Percentiles rank a stretch among this genome's conserved stretches.
Conservation (phyloP, 176 grass and related monocot species). For the Triticum timopheevii region DNA sequence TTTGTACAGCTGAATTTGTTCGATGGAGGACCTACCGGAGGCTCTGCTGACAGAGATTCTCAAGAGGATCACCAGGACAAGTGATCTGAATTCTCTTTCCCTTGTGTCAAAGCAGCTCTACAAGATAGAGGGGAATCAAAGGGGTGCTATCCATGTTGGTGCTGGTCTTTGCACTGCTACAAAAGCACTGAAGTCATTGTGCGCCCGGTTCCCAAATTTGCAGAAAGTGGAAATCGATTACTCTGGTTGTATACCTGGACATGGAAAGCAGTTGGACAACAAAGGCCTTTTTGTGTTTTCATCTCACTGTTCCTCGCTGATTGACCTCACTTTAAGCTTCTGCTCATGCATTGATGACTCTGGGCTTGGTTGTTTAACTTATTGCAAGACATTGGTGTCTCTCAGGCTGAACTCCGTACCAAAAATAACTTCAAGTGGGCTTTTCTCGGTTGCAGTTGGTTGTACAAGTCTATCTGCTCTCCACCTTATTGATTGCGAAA, state of each 20-base stretch:
- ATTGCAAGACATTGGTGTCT: not conserved
- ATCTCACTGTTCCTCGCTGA: constrained; percentile 10
- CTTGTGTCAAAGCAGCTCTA: constrained; percentile 47
- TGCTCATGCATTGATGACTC: not conserved
- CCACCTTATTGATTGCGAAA: not conserved
- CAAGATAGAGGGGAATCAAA: constrained; percentile 29
- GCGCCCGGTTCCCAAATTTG: constrained; percentile 8
- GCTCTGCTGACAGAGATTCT: constrained; percentile 45
- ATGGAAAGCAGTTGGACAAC: constrained; percentile 56
- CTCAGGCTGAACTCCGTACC: not conserved
- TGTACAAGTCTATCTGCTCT: not conserved
- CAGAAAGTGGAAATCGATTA: constrained; percentile 55
- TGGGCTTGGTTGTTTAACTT: constrained; percentile 3
- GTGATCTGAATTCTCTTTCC: constrained; percentile 58
- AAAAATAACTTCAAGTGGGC: not conserved
- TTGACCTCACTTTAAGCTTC: constrained; percentile 40
- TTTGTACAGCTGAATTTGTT: not conserved
- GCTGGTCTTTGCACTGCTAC: not conserved
- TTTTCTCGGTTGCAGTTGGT: constrained; percentile 8
- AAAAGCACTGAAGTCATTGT: constrained; percentile 25
- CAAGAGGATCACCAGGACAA: constrained; percentile 36
- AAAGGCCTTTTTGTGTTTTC: constrained; percentile 41
- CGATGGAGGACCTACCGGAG: constrained; percentile 53
- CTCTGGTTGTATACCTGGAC: constrained; percentile 46
- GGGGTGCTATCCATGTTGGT: not conserved